Evolutionary conservation across 495 filamentous ascomycete species (phyloP), one percentile per base, ranked within the genome.

Genomic region (Diplogelasinospora grovesii): DNA sequence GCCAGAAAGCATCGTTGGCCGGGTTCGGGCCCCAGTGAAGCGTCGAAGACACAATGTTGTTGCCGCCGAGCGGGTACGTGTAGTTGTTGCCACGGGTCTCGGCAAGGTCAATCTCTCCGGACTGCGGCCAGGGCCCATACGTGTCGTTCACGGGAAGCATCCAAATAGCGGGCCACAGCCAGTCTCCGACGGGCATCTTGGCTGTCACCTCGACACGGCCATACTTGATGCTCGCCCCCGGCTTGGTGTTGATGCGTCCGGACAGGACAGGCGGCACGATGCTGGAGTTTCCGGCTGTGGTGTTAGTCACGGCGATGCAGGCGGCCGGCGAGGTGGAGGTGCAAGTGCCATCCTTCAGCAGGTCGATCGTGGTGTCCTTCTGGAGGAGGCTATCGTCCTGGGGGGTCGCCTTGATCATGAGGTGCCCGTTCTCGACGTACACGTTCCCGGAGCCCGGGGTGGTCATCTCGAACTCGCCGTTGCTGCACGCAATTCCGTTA

Each of bases 121-220:
- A 87, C 20, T 60, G 59, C 1, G 86, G 86, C 86, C 86, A 93
- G 8, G 70, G 49, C 2, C 86, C 86, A 57, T 89, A 93, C 4
- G 67, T 78, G 24, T 74, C 63, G 22, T 83, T 65, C 22, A 78
- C 75, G 6, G 86, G 86, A 72, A 93, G 71, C 85, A 93, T 86
- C 84, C 86, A 92, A 51, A 93, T 90, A 26, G 85, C 87, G 16
- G 86, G 86, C 86, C 86, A 93, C 18, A 93, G 69, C 86, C 86
- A 93, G 55, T 89, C 85, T 21, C 86, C 86, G 7, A 62, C 60
- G 1, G 86, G 84, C 13, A 90, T 57, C 50, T 79, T 80, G 18
- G 86, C 86, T 3, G 66, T 76, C 6, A 93, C 86, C 57, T 93
- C 83, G 36, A 93, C 71, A 28, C 85, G 80, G 36, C 86, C 86